These are phyloP conservation scores for Vaccinium corymbosum DNA, from an alignment of 148 eudicot genomes.

Conservation along the genomic window DNA sequence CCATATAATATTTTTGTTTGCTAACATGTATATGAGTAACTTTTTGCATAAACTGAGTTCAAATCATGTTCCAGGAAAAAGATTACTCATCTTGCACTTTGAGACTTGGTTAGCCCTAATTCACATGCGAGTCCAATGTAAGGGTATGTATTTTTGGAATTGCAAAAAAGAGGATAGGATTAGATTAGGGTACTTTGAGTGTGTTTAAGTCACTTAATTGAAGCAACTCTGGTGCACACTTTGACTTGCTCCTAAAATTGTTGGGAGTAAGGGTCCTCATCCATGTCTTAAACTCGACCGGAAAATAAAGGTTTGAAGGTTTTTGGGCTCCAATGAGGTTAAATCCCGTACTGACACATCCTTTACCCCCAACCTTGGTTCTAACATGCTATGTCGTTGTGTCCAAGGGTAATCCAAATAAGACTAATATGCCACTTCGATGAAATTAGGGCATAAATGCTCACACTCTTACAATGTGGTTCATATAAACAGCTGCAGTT, in stretches of 20 bases:
- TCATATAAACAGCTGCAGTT: not conserved
- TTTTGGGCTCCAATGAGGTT: not conserved
- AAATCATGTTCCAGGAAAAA: not conserved
- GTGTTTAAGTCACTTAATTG: not conserved
- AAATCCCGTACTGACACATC: not conserved
- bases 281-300: not conserved
- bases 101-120: not conserved
- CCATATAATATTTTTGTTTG: not conserved
- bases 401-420: not conserved
- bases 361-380: not conserved
- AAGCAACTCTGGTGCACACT: not conserved
- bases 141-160: not conserved
- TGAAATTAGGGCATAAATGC: not conserved
- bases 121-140: not conserved
- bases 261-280: not conserved
- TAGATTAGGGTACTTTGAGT: not conserved
- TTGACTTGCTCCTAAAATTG: not conserved
- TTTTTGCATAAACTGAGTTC: not conserved
- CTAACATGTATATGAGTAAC: not conserved
- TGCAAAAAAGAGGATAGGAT: not conserved
- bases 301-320: not conserved
- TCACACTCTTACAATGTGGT: not conserved
- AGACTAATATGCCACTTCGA: not conserved
- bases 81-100: not conserved
- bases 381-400: not conserved